Base-by-base conservation (phyloP, 2,329 filamentous ascomycete genomes). In the Alternaria arbusti region DNA sequence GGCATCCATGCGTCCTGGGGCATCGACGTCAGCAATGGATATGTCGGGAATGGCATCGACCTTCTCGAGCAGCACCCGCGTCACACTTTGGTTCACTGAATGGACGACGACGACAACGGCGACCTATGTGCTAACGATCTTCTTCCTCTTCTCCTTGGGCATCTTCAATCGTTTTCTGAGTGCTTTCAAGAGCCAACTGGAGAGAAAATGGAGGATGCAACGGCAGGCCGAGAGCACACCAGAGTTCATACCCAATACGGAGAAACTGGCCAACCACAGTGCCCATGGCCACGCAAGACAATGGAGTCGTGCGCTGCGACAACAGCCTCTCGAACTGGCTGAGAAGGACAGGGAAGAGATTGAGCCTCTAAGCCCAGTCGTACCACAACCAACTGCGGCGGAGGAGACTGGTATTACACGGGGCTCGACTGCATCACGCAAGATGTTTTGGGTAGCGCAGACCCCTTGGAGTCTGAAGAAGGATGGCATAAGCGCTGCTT, bases 101-200 rank as follows among this genome's bases (percentile, higher is more conserved):
- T 78, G 73, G 74, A 75, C 71, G 2, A 77, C 73, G 1, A 70
- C 68, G 3, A 70, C 75, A 9, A 66, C 72, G 2, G 54, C 60
- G 1, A 60, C 69, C 8, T 78, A 78, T 56, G 57, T 70, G 15
- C 62, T 71, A 6, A 68, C 76, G 1, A 55, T 78, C 23, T 43
- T 75, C 43, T 72, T 76, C 32, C 64, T 78, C 12, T 77, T 77
- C 58, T 59, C 52, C 8, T 58, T 77, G 3, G 73, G 74, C 5
- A 54, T 78, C 1, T 60, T 77, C 23, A 75, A 74, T 25, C 74
- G 75, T 3, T 77, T 77, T 36, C 73, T 78, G 5, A 73, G 74
- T 11, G 72, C 72, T 3, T 32, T 75, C 25, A 72, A 71, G 25
- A 61, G 45, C 13, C 76, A 76, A 49, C 64, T 78, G 9, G 74